A percentile compares a stretch with the other conserved stretches of the same genome.
Conservation (phyloP, 148 eudicot species). For the Talinum fruticosum region DNA sequence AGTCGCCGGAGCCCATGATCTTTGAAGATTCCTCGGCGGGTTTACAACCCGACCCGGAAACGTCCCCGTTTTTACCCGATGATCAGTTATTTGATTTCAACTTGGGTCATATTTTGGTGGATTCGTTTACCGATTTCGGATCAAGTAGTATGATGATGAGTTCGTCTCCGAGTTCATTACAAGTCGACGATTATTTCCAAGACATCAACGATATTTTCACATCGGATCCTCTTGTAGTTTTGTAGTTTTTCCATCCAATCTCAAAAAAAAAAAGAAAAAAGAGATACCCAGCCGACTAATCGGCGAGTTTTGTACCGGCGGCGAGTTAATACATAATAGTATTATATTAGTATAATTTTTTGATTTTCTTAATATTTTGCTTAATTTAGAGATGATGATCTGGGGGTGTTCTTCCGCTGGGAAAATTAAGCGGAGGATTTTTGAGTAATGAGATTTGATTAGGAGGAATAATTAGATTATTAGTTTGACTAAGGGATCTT, state of each 20-base stretch:
- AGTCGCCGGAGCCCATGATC: conserved; percentile 36
- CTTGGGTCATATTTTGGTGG: conserved; percentile 25
- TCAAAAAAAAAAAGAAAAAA: neutral
- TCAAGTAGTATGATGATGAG: neutral
- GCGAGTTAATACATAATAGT: neutral
- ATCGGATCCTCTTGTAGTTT: conserved; percentile 44
- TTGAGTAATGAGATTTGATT: conserved; percentile 10
- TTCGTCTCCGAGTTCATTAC: conserved; percentile 25
- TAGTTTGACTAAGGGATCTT: neutral
- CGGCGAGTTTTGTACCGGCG: conserved; percentile 56
- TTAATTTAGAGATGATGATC: neutral
- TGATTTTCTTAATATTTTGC: conserved; percentile 10
- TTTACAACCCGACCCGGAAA: conserved; percentile 3
- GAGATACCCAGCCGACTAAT: conserved; percentile 28
- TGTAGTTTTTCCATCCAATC: conserved; percentile 14
- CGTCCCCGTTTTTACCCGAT: neutral
- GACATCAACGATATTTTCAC: conserved; percentile 47
- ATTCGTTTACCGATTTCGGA: conserved; percentile 27
- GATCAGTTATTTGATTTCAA: conserved; percentile 18
- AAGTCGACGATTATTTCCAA: conserved; percentile 62
- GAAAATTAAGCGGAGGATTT: conserved; percentile 13
- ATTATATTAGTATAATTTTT: neutral
- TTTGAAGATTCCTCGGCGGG: conserved; percentile 30
- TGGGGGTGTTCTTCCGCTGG: neutral
- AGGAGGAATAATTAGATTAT: conserved; percentile 8